Percentiles rank a stretch among this genome's conserved stretches.
These are phyloP conservation scores for Aspergillus sp. DNA, from an alignment of 2,329 filamentous ascomycete genomes.

Conservation along the genomic window DNA sequence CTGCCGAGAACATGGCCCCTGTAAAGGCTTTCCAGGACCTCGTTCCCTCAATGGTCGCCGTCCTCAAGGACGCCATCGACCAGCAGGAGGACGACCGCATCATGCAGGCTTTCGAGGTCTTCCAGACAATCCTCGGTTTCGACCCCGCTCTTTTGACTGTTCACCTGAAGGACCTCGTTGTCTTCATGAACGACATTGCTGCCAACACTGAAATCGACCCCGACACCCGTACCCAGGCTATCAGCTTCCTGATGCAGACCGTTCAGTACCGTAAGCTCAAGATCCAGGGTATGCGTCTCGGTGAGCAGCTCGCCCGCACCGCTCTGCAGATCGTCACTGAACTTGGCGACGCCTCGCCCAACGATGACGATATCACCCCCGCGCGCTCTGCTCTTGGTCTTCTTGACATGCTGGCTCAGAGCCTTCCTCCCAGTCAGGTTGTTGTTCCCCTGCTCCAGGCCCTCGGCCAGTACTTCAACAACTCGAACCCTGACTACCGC, in stretches of 20 bases:
- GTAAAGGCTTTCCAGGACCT: slow-evolving; percentile 75
- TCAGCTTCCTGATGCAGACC: slow-evolving; percentile 90
- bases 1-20: slow-evolving; percentile 76
- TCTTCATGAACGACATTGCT: slow-evolving; percentile 90
- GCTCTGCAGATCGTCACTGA: slow-evolving; percentile 87
- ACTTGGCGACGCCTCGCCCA: slow-evolving; percentile 65
- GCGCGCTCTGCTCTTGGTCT: slow-evolving; percentile 81
- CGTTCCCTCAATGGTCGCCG: slow-evolving; percentile 83
- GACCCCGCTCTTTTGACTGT: slow-evolving; percentile 79
- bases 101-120: slow-evolving; percentile 91
- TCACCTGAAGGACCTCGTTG: slow-evolving; percentile 85
- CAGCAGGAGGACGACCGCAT: slow-evolving; percentile 80
- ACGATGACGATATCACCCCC: slow-evolving; percentile 84
- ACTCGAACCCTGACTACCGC: slow-evolving; percentile 72
- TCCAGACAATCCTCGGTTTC: slow-evolving; percentile 90
- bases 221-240: slow-evolving; percentile 82
- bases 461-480: slow-evolving; percentile 77
- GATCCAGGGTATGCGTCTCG: slow-evolving; percentile 86
- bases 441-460: slow-evolving; percentile 88
- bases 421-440: slow-evolving; percentile 88
- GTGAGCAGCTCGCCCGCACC: slow-evolving; percentile 82
- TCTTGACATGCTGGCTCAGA: slow-evolving; percentile 83
- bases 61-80: slow-evolving; percentile 81
- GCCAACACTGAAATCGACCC: slow-evolving; percentile 75
- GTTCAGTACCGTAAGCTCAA: slow-evolving; percentile 93